Conservation (phyloP, 2,329 filamentous ascomycete genomes). For the Daldinia sp. region DNA sequence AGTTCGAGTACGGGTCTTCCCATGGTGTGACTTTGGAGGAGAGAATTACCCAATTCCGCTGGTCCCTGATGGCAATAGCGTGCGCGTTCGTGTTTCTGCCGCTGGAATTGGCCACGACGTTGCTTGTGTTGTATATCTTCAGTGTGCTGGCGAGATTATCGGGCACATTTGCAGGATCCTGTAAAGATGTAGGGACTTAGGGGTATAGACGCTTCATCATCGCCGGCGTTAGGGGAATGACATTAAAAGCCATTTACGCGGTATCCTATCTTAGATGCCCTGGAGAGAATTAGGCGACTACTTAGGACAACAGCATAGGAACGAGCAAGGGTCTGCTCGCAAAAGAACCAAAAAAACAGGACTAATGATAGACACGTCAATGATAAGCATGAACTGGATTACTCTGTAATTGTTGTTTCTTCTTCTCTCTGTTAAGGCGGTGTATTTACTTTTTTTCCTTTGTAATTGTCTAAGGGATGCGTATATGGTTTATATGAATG, state of each 20-base stretch:
- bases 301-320: constrained; percentile 21
- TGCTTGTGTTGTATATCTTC: constrained; percentile 47
- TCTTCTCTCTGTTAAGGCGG: neutral
- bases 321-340: constrained; percentile 26
- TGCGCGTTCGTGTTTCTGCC: constrained; percentile 46
- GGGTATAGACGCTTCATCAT: constrained; percentile 44
- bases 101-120: constrained; percentile 41
- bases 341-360: constrained; percentile 17
- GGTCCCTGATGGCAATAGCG: constrained; percentile 42
- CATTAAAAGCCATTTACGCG: constrained; percentile 31
- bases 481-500: constrained; percentile 12
- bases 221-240: constrained; percentile 41
- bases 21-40: constrained; percentile 36
- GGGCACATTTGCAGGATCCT: constrained; percentile 41
- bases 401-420: too few species aligned
- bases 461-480: neutral
- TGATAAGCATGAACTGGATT: constrained; percentile 30
- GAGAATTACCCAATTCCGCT: constrained; percentile 43
- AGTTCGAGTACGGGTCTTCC: constrained; percentile 22
- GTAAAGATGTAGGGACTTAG: constrained; percentile 39
- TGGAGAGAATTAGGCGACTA: constrained; percentile 9
- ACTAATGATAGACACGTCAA: constrained; percentile 33
- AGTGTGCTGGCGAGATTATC: constrained; percentile 43
- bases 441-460: neutral
- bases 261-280: constrained; percentile 12